Evolutionary conservation across 805 yeast species (phyloP), one percentile per base, ranked within the genome.

Genomic region (Wickerhamiella azyma): DNA sequence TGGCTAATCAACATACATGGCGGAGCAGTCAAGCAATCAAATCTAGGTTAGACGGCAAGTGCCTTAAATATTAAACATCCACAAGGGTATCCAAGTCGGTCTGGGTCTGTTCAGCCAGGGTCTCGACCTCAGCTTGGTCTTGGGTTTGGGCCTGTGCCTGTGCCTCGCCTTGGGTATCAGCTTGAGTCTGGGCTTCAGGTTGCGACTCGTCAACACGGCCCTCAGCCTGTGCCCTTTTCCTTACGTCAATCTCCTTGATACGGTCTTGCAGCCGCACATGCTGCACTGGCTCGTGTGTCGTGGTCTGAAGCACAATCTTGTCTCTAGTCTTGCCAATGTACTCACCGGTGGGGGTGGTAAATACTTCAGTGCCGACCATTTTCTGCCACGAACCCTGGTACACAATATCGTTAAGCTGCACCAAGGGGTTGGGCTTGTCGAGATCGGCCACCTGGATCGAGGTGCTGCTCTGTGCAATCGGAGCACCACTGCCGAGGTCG

Each of bases 341-440:
- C 26, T 62, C 63, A 11, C 61, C 62, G 13, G 50, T 45, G 7
- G 48, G 43, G 13, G 52, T 50, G n/a, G 62, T 54, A 26, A 63
- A 72, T 37, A 75, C 57, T 50, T 76, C 96, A 0, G 94, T 81
- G 0, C 97, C 97, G 1, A 84, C 79, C 2, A 85, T 62, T 46
- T 73, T 73, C 37, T 71, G 69, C 96, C 96, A 88, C 18, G 68
- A 65, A 1, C 94, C 92, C 60, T 77, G 75, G 59, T 76, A 85
- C 3, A 84, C 62, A 33, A 71, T 67, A 43, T 72, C 70, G 36
- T 80, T 79, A 11, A 77, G 64, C 53, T 73, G 76, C 38, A 79
- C 67, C 17, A 78, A 56, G 5, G 88, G 86, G 28, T 63, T 62
- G 17, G 68, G 67, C 10, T 70, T 64, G 17, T 76, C 74, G 21